Evolutionary conservation across 805 yeast genomes (phyloP).

Genomic region (Saturnispora ahearnii): DNA sequence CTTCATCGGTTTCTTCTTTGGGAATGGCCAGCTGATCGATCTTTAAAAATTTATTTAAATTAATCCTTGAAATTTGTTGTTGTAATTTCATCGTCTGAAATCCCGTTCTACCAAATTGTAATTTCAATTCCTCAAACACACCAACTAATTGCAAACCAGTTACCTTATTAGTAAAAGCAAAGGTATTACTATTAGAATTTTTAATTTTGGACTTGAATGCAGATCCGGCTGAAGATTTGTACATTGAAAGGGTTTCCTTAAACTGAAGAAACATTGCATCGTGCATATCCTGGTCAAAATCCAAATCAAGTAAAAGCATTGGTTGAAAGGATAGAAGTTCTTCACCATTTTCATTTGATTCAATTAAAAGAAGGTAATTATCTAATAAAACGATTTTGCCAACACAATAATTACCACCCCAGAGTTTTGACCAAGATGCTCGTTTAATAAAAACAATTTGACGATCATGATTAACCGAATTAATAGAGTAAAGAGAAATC

Average conservation of each 20-base stretch:
- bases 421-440: slow-evolving; percentile 8
- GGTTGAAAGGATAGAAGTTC: slow-evolving; percentile 6
- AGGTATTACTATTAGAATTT: slow-evolving; percentile 5
- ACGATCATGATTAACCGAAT: slow-evolving; percentile 5
- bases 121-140: slow-evolving; percentile 8
- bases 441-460: slow-evolving; percentile 5
- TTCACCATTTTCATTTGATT: slow-evolving; percentile 8
- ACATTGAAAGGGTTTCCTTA: slow-evolving; percentile 5
- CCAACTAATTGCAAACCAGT: slow-evolving; percentile 8
- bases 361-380: slow-evolving; percentile 4
- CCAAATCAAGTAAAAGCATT: slow-evolving; percentile 5
- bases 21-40: background rate
- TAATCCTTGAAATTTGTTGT: slow-evolving; percentile 6
- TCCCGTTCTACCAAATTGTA: slow-evolving; percentile 8
- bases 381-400: slow-evolving; percentile 8
- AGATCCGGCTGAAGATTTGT: slow-evolving; percentile 3
- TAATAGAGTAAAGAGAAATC: slow-evolving; percentile 2
- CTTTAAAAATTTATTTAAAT: slow-evolving; percentile 6
- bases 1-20: background rate
- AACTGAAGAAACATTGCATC: slow-evolving; percentile 10
- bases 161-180: slow-evolving; percentile 5
- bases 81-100: slow-evolving; percentile 8
- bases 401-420: slow-evolving; percentile 8
- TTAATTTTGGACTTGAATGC: slow-evolving; percentile 6
- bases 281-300: slow-evolving; percentile 8